These are phyloP conservation scores for Phytophthora quininea DNA, from an alignment of 352 stramenopile genomes.

Conservation along the genomic window DNA sequence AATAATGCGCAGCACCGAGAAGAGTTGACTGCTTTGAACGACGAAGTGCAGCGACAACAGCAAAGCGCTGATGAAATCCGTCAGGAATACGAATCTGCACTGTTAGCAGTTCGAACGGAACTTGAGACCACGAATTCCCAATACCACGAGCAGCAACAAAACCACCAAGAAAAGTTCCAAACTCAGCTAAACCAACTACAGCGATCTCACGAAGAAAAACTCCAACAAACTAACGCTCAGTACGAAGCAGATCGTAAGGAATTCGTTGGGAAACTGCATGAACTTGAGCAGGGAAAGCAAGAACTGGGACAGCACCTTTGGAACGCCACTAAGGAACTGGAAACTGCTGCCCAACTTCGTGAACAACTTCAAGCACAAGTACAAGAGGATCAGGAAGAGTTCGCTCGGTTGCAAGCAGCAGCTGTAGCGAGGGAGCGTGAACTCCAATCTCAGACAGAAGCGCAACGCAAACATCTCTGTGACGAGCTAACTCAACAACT, in stretches of 20 bases:
- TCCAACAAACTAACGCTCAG: constrained; percentile 12
- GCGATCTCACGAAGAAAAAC: constrained; percentile 12
- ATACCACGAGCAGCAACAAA: constrained; percentile 31
- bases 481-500: constrained; percentile 50
- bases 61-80: constrained; percentile 40
- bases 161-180: constrained; percentile 21
- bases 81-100: constrained; percentile 40
- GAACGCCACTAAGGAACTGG: constrained; percentile 58
- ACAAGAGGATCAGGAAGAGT: constrained; percentile 39
- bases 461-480: constrained; percentile 43
- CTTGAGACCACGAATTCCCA: constrained; percentile 28
- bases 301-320: constrained; percentile 70
- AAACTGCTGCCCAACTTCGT: constrained; percentile 30
- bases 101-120: constrained; percentile 37
- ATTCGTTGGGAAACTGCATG: constrained; percentile 17
- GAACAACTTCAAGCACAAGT: constrained; percentile 32
- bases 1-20: constrained; percentile 46
- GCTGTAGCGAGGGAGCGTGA: constrained; percentile 42
- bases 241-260: constrained; percentile 10
- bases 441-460: constrained; percentile 48
- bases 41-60: constrained; percentile 57
- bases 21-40: constrained; percentile 65
- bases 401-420: constrained; percentile 21
- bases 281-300: constrained; percentile 46
- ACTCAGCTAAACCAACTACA: constrained; percentile 16